Base-by-base conservation (phyloP, 108 stramenopile species). In the Thalassiosira profunda region DNA sequence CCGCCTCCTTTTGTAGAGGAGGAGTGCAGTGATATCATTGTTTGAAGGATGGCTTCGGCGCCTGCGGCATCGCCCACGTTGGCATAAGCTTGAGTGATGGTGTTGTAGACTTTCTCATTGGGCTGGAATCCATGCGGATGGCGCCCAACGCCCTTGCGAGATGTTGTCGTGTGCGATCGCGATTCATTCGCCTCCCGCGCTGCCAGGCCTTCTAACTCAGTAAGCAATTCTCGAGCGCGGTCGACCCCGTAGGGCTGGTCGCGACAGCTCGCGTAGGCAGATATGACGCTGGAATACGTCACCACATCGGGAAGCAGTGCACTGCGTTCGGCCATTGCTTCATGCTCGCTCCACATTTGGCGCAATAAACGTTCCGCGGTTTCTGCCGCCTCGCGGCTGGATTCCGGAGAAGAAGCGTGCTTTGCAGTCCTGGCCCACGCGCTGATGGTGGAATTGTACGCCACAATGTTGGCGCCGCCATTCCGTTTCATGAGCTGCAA, bases 61-160 rank as follows among this genome's bases (percentile, higher is more conserved):
- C 62, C 56, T 8, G 56, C 10, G 10, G 80, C 71, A 29, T 83
- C 43, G 9, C 79, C 70, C 2, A 72, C 63, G 31, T 63, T 66
- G 11, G 76, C 82, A 63, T 69, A 86, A 33, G 82, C 82, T 47
- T 65, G 63, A 58, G 84, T 52, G 9, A 77, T 37, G 3, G 72
- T 65, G 48, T 83, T 86, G 67, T 68, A 81, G 4, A 72, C 40
- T 2, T 63, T 45, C 0, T 72, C 26, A 29, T 86, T 83, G 4
- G 82, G 82, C 35, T 57, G 52, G 35, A 74, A 64, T 48, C 72
- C 63, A n/a, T 64, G 45, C 15, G 31, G 35, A 43, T 58, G 54
- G 15, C 72, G 55, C 35, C 69, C 69, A 7, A 58, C 58, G 14
- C 57, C 56, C 6, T 31, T 52, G n/a, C n/a, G n/a, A n/a, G n/a